Evolutionary conservation across 2,329 filamentous ascomycete species (phyloP), one percentile per base, ranked within the genome.

Genomic region (Chalara sp.): DNA sequence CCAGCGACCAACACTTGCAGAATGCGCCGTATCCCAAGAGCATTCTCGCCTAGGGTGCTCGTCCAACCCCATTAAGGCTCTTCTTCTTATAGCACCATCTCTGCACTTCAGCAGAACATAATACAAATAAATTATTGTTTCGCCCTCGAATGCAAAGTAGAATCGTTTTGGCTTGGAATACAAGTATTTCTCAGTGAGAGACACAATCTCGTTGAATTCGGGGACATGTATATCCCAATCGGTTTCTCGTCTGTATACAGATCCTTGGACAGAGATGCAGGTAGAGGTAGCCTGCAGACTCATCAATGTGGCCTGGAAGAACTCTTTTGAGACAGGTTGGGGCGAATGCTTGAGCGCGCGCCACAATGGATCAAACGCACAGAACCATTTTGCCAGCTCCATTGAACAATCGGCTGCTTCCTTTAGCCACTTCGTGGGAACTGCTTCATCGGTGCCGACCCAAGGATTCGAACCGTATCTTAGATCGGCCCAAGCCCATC

Each of bases 211-310:
- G 51, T 71, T 69, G 55, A 82, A 83, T 30, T 75, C 70, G 1
- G 68, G 63, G 8, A 73, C 63, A 53, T 78, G 80, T 7, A 62
- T 60, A 57, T 83, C 79, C 53, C 82, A 83, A 32, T 76, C 70
- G 39, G 73, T 71, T 61, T 83, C 79, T 48, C 68, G 75, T 53
- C 76, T 73, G 39, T 44, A 49, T 12, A 49, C 10, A 39, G 29
- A 44, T n/a, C 47, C 47, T 11, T 49, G 11, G 32, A 49, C 32
- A 44, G 31, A 44, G 12, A 49, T 13, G 5, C n/a, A 45, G 37
- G 10, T 12, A 60, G 71, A 77, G 57, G 81, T 83, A 11, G 77
- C 78, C 76, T 80, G 80, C 41, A 76, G 66, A 54, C 78, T 80
- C 6, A 82, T 64, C 37, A 82, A 69, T 48, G 71, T 69, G 11